These are phyloP conservation scores for Didymella exigua DNA, from an alignment of 2,329 filamentous ascomycete genomes.

Conservation along the genomic window DNA sequence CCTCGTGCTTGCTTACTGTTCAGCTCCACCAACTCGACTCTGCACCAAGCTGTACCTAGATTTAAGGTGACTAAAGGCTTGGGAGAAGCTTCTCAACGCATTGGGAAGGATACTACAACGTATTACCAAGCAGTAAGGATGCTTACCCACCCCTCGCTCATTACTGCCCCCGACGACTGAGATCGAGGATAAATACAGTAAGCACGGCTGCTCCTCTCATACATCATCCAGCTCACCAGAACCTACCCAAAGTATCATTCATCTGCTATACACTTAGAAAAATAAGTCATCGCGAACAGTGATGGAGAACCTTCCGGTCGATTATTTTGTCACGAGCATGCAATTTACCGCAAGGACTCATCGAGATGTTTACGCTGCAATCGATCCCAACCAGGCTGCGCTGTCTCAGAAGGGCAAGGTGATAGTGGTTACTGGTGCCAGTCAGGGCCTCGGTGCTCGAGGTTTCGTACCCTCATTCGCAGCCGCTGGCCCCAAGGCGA, in stretches of 20 bases:
- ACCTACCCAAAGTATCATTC: too few species aligned
- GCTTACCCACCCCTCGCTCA: neutral
- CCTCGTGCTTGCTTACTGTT: neutral
- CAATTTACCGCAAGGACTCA: constrained; percentile 33
- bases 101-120: neutral
- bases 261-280: neutral
- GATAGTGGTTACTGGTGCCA: constrained; percentile 51
- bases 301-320: constrained; percentile 25
- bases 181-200: neutral
- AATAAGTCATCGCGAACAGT: neutral
- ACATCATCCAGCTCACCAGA: too few species aligned
- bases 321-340: constrained; percentile 22
- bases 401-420: constrained; percentile 47
- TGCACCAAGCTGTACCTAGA: neutral
- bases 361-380: constrained; percentile 48
- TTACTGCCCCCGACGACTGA: neutral
- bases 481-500: constrained; percentile 41
- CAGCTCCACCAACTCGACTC: neutral
- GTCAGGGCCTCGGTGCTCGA: constrained; percentile 47
- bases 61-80: neutral
- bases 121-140: neutral
- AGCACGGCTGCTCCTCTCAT: neutral
- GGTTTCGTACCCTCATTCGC: constrained; percentile 47
- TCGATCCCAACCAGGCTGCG: constrained; percentile 44
- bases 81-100: neutral